Base-by-base conservation (phyloP, 192 early-diverging fungal species). In the Coemansia sp. region DNA sequence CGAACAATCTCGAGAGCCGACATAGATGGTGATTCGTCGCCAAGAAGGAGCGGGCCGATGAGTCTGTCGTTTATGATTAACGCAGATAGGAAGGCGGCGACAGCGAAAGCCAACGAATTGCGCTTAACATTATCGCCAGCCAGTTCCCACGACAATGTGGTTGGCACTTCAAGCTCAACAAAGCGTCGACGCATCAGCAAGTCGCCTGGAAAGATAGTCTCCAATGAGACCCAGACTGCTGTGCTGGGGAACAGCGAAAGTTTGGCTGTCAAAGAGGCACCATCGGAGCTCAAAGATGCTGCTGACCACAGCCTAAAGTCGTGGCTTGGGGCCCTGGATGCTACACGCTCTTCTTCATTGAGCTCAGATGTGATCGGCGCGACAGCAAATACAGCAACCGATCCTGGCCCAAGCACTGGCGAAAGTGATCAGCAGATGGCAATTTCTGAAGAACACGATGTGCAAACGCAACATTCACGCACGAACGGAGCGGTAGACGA, bases 21-120 rank as follows among this genome's bases (percentile, higher is more conserved):
- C 4, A 11, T n/a, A 0, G 16, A 10, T 3, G 49, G 59, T 7
- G 23, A 38, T 2, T 29, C 27, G 25, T 11, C 31, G 12, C 57
- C 17, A 23, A 4, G 56, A 3, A 54, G 38, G 39, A 47, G 57
- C 11, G 66, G 66, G 0, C 69, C 75, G 14, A 78, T 72, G 75
- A 72, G 75, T 17, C 51, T 78, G 25, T 58, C 62, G 21, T 78
- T 78, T 69, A 58, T 78, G 21, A 66, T 78, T 54, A 78, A 78
- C 51, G 11, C 57, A n/a, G 66, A 69, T 6, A n/a, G 16, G 12
- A 56, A 54, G 22, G 52, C 52, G 5, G 23, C 11, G 22, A 12
- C 22, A 9, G 52, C 48, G 48, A 16, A 16, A 16, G 29, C 9
- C 12, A 17, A 10, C 4, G 29, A 38, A 7, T 5, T 37, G 27